Conservation (phyloP, 305 asterid genomes). For the Petunia hybrid region DNA sequence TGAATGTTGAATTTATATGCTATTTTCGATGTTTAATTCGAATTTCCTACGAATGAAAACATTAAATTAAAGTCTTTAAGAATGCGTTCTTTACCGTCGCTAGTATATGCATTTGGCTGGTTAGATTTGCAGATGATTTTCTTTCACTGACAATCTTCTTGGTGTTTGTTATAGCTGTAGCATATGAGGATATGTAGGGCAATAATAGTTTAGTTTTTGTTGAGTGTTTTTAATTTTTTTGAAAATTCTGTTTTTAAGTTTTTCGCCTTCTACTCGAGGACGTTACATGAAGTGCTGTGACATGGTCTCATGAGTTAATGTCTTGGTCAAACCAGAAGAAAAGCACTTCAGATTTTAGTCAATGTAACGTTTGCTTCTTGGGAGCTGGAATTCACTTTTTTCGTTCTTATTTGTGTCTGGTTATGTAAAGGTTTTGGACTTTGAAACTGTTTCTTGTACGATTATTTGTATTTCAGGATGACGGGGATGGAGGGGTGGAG, state of each 20-base stretch:
- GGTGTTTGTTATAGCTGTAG: slow-evolving; percentile 7
- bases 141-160: background rate
- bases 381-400: slow-evolving; percentile 25
- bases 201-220: slow-evolving; percentile 1
- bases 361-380: slow-evolving; percentile 15
- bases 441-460: slow-evolving; percentile 10
- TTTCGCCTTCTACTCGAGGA: background rate
- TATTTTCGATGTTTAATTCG: background rate
- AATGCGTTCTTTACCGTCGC: background rate
- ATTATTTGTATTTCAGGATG: slow-evolving; percentile 53
- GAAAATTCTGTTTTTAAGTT: background rate
- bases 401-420: slow-evolving; percentile 15
- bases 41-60: background rate
- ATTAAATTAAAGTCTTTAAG: background rate
- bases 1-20: background rate
- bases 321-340: background rate
- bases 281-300: background rate
- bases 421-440: slow-evolving; percentile 20
- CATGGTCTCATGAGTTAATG: background rate
- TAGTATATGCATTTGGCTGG: background rate
- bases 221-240: background rate
- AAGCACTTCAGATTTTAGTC: slow-evolving; percentile 19
- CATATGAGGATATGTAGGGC: background rate
- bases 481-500: slow-evolving; percentile 60
- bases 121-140: background rate